A percentile compares a stretch with the other conserved stretches of the same genome.
These are phyloP conservation scores for Dillenia suffruticosa DNA, from an alignment of 164 flowering plant genomes.

Conservation along the genomic window DNA sequence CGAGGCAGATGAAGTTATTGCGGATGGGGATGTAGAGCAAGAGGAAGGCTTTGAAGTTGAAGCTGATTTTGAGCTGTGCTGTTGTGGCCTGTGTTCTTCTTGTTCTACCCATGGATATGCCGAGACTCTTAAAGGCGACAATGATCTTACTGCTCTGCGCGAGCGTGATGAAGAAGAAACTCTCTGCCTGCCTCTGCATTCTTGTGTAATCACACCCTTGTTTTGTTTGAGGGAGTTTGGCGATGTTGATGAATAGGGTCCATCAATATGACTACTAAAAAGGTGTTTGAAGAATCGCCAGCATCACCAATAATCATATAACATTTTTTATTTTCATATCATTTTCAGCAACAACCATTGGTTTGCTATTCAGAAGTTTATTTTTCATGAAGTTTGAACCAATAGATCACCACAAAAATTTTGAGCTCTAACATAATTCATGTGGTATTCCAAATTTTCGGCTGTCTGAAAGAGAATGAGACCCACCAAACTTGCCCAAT, in stretches of 20 bases:
- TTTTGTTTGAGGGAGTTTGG: slow-evolving; percentile 45
- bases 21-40: slow-evolving; percentile 18
- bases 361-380: too few relatives aligned
- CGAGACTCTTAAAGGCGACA: slow-evolving; percentile 54
- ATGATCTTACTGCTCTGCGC: slow-evolving; percentile 52
- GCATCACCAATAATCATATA: too few relatives aligned
- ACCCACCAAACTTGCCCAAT: too few relatives aligned
- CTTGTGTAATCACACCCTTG: slow-evolving; percentile 17
- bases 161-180: slow-evolving; percentile 16
- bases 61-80: slow-evolving; percentile 1
- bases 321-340: too few relatives aligned
- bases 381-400: too few relatives aligned
- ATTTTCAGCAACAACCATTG: too few relatives aligned
- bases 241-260: slow-evolving; percentile 16
- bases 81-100: slow-evolving; percentile 10
- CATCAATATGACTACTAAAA: too few relatives aligned
- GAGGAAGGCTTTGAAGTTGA: slow-evolving; percentile 13
- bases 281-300: too few relatives aligned
- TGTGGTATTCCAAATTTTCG: too few relatives aligned
- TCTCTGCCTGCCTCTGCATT: slow-evolving; percentile 45
- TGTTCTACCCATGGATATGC: slow-evolving; percentile 40
- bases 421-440: too few relatives aligned
- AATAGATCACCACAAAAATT: too few relatives aligned
- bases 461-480: too few relatives aligned
- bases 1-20: slow-evolving; percentile 6